Evolutionary conservation across 2,329 filamentous ascomycete species (phyloP), one percentile per base, ranked within the genome.

Genomic region (Paracoccidioides brasiliensis): DNA sequence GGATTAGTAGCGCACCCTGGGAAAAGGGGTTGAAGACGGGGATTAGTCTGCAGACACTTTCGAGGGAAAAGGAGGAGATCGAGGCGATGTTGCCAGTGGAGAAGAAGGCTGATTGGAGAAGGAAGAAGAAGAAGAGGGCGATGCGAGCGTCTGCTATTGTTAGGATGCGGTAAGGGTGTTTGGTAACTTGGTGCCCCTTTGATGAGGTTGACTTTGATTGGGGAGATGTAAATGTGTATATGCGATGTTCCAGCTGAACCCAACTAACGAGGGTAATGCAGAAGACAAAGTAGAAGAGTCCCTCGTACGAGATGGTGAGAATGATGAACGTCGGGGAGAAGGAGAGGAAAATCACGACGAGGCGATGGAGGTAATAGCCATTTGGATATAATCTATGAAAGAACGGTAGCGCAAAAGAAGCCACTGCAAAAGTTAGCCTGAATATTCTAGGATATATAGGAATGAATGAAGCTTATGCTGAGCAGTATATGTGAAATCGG

Each of bases 31-130:
- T 88, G 70, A 98, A 98, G 58, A 98, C 76, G 4, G 93, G 93
- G 52, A 97, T 79, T 5, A 98, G 81, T 2, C 93, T 84, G 68
- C 78, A 81, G 5, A 98, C 93, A 64, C 87, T 90, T 57, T 97
- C 93, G 43, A 98, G 77, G 59, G 87, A 94, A 74, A 98, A 98
- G 0, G 89, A 88, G 14, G 90, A 95, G 55, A 98, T 74, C 0
- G 91, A 96, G 0, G 93, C 93, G 56, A 98, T 83, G 73, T 98
- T 98, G 60, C 93, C 93, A 0, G 91, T 97, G 72, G 85, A 88
- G 79, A 97, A 98, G 72, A 98, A 98, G 53, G 86, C 93, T 3
- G 90, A 91, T 71, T 98, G 93, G 5, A 98, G 79, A 42, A 98
- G 80, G 62, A 89, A 90, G 70, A 98, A 85, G 78, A 97, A 96